Evolutionary conservation across 495 filamentous ascomycete genomes (phyloP).

Genomic region (Alectoria sarmentosa): DNA sequence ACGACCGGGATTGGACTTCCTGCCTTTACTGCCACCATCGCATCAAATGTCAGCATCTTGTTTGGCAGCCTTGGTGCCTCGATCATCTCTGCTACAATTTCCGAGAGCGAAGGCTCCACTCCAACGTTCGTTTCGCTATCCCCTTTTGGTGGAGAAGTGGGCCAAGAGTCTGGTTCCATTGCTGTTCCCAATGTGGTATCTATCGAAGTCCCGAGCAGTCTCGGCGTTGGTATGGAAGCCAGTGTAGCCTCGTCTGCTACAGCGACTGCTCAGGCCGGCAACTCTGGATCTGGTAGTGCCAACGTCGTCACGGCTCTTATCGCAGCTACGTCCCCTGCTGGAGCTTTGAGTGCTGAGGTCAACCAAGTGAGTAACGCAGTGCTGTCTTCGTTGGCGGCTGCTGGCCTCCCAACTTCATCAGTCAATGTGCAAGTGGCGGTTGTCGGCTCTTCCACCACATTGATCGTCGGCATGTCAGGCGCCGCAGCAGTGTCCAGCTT

Average conservation of each 20-base stretch:
- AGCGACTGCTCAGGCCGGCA: background rate
- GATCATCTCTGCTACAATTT: background rate
- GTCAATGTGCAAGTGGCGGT: background rate
- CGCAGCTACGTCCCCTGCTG: background rate
- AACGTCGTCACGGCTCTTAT: background rate
- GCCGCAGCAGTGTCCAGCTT: background rate
- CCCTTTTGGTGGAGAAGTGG: constrained; percentile 1
- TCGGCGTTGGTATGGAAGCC: background rate
- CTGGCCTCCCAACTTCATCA: background rate
- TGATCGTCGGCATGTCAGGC: background rate
- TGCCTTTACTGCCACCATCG: background rate
- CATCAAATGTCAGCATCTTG: background rate
- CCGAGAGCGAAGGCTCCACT: background rate
- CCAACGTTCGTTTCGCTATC: constrained; percentile 1
- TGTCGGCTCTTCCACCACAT: background rate
- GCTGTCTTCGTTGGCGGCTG: background rate
- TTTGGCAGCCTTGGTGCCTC: background rate
- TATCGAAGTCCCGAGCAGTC: background rate
- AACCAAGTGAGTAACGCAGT: constrained; percentile 3
- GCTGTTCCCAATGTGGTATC: background rate
- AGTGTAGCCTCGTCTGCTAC: background rate
- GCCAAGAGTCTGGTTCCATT: background rate
- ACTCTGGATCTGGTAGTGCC: background rate
- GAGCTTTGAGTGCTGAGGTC: background rate
- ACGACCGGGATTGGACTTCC: background rate